Evolutionary conservation across 768 basidiomycete genomes (phyloP).

Genomic region (Pisolithus marmoratus): DNA sequence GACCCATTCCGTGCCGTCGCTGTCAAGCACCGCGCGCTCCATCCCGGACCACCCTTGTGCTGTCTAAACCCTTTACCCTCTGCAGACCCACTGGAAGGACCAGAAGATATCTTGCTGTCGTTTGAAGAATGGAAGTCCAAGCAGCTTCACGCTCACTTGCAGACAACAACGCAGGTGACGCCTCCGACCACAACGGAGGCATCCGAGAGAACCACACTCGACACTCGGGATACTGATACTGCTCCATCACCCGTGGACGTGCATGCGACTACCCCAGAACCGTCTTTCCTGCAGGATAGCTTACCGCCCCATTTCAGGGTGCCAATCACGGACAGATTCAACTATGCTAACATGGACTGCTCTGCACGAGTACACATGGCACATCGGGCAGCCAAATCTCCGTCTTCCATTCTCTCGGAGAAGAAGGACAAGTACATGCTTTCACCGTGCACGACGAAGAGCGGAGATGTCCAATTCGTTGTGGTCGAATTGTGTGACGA

Average conservation of each 20-base stretch:
- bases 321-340: slow-evolving; percentile 82
- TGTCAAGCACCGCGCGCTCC: slow-evolving; percentile 36
- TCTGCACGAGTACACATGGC: slow-evolving; percentile 86
- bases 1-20: slow-evolving; percentile 60
- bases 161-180: slow-evolving; percentile 22
- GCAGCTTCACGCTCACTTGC: slow-evolving; percentile 40
- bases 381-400: slow-evolving; percentile 75
- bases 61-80: slow-evolving; percentile 51
- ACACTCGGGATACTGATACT: background rate
- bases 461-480: slow-evolving; percentile 56
- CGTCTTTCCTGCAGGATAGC: slow-evolving; percentile 12
- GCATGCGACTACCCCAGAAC: slow-evolving; percentile 11
- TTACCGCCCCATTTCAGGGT: slow-evolving; percentile 62
- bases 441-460: slow-evolving; percentile 69
- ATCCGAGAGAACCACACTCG: slow-evolving; percentile 2
- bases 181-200: slow-evolving; percentile 3
- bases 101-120: slow-evolving; percentile 63
- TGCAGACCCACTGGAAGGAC: slow-evolving; percentile 35
- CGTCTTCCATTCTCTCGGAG: slow-evolving; percentile 77
- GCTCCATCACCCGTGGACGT: slow-evolving; percentile 7
- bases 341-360: slow-evolving; percentile 91
- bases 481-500: slow-evolving; percentile 97
- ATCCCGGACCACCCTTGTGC: slow-evolving; percentile 57
- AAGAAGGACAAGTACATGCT: slow-evolving; percentile 97
- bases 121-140: slow-evolving; percentile 89